Evolutionary conservation across 1,139 yeast species (phyloP).

Genomic region (Blastobotrys illinoisensis): DNA sequence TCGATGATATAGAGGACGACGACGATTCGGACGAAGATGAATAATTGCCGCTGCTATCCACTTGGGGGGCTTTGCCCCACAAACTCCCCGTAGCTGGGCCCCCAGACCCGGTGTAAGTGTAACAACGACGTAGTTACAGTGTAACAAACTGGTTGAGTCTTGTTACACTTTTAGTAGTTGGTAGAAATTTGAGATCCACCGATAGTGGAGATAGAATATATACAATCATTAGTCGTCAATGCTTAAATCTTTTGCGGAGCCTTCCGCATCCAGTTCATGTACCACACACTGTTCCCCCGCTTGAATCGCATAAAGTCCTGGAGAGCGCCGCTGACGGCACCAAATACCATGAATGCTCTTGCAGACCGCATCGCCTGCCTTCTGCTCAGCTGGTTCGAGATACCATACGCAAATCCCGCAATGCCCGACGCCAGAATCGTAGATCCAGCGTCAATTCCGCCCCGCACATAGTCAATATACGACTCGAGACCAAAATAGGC

Average conservation of each 20-base stretch:
- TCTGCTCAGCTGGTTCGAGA: conserved; percentile 38
- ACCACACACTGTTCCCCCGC: conserved; percentile 65
- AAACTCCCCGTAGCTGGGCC: no score
- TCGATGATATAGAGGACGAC: conserved; percentile 63
- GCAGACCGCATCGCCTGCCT: conserved; percentile 47
- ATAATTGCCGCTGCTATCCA: not conserved
- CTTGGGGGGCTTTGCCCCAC: no score
- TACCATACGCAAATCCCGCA: conserved; percentile 50
- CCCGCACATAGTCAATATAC: conserved; percentile 49
- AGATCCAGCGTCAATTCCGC: conserved; percentile 53
- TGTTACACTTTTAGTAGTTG: no score
- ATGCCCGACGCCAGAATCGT: conserved; percentile 53
- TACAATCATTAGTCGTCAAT: not conserved
- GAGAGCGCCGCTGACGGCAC: conserved; percentile 53
- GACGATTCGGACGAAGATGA: conserved; percentile 28
- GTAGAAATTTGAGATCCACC: no score
- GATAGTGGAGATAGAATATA: not conserved
- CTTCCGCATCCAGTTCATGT: conserved; percentile 28
- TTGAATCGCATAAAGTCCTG: conserved; percentile 58
- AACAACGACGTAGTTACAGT: no score
- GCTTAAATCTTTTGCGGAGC: not conserved
- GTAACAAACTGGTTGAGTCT: no score
- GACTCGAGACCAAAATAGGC: conserved; percentile 60
- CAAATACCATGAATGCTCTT: conserved; percentile 51
- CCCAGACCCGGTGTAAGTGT: no score